These are phyloP conservation scores for Orbilia javanica DNA, from an alignment of 2,329 filamentous ascomycete genomes.

Conservation along the genomic window DNA sequence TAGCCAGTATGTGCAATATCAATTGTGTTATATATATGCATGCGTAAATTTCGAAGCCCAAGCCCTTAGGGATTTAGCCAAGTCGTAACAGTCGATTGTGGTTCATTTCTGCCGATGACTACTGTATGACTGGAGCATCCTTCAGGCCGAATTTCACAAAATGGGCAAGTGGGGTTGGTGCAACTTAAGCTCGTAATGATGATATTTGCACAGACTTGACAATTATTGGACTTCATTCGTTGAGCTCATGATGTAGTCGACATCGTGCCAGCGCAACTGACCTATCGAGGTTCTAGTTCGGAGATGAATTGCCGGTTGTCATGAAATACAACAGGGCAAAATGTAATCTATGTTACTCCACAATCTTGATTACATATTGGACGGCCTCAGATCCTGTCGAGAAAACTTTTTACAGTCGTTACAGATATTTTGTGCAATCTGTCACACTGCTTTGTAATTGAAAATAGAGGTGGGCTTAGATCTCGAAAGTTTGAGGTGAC, in stretches of 20 bases:
- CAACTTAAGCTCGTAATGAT: background rate
- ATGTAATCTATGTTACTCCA: too few relatives aligned
- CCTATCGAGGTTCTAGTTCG: too few relatives aligned
- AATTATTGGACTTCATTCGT: background rate
- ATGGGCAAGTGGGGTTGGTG: background rate
- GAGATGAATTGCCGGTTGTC: too few relatives aligned
- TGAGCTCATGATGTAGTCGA: too few relatives aligned
- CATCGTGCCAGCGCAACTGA: too few relatives aligned
- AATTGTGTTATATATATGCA: background rate
- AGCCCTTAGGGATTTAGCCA: background rate
- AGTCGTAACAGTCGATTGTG: background rate
- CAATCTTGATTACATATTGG: background rate
- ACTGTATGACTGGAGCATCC: background rate
- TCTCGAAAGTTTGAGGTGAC: background rate
- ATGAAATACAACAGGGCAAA: too few relatives aligned
- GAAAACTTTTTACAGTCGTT: background rate
- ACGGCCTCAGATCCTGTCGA: background rate
- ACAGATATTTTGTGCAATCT: constrained; percentile 8
- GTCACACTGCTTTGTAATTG: background rate
- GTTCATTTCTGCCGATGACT: background rate
- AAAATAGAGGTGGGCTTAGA: background rate
- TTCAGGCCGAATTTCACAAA: background rate
- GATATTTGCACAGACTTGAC: background rate
- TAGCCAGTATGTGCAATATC: background rate
- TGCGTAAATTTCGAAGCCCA: background rate